Conservation (phyloP, 352 stramenopile species). For the Phytophthora tentaculata region DNA sequence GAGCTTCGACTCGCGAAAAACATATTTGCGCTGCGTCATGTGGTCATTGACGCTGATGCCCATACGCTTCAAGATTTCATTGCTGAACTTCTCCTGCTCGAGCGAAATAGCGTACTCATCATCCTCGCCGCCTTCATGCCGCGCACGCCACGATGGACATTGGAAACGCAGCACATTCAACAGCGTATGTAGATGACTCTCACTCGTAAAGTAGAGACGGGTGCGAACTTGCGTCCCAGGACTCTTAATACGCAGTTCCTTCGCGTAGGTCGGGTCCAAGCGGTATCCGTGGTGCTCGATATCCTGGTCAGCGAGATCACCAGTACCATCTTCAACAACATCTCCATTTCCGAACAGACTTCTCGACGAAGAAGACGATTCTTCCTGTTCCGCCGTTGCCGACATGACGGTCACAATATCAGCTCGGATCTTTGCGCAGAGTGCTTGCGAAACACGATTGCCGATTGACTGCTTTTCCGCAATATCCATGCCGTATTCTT, state of each 20-base stretch:
- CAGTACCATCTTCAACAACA: constrained; percentile 25
- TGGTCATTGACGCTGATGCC: constrained; percentile 83
- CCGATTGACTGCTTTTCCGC: constrained; percentile 96
- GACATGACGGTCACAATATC: constrained; percentile 88
- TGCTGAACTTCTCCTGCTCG: constrained; percentile 86
- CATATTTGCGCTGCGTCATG: constrained; percentile 82
- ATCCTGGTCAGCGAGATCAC: constrained; percentile 54
- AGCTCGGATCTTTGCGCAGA: constrained; percentile 98
- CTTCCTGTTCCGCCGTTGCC: constrained; percentile 45
- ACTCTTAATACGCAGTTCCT: constrained; percentile 97
- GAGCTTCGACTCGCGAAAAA: constrained; percentile 83
- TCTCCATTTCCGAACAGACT: constrained; percentile 38
- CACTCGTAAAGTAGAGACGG: constrained; percentile 99
- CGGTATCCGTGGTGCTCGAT: constrained; percentile 90
- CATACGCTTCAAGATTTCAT: constrained; percentile 86
- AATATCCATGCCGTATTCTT: constrained; percentile 95
- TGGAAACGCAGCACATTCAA: constrained; percentile 97
- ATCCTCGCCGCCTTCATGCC: constrained; percentile 62
- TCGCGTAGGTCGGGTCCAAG: constrained; percentile 84
- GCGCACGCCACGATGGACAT: constrained; percentile 71
- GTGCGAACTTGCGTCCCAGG: constrained; percentile 92
- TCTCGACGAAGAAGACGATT: constrained; percentile 23
- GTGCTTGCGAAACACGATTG: constrained; percentile 94
- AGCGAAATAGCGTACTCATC: constrained; percentile 78
- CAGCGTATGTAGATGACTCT: constrained; percentile 98